phyloP scores from a whole-genome alignment of 257 asterid species.

The Lavandula angustifolia region DNA sequence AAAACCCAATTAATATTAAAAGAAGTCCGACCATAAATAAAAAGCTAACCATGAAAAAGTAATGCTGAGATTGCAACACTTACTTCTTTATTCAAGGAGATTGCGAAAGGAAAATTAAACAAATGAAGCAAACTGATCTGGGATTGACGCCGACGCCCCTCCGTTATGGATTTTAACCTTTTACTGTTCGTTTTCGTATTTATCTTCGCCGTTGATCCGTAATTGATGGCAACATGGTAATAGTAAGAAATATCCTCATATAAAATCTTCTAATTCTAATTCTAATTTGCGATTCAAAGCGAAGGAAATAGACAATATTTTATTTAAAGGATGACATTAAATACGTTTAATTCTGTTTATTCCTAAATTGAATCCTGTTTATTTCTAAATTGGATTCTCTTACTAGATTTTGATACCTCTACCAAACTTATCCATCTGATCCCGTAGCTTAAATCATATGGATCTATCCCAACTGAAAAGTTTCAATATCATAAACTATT shows the following conservation, averaged over 20 bases:
- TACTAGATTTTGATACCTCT: too few relatives aligned
- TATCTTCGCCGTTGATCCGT: constrained; percentile 11
- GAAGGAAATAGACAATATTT: constrained; percentile 6
- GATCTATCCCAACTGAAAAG: too few relatives aligned
- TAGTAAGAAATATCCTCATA: constrained; percentile 7
- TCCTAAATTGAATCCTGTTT: not conserved
- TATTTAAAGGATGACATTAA: not conserved
- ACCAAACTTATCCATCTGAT: too few relatives aligned
- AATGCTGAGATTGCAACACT: constrained; percentile 23
- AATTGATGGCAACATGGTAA: constrained; percentile 17
- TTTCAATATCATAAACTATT: too few relatives aligned
- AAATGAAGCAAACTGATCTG: too few relatives aligned
- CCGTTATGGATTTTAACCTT: constrained; percentile 17
- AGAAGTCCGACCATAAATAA: not conserved
- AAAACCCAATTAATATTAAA: constrained; percentile 22
- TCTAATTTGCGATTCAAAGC: not conserved
- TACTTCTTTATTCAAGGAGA: not conserved
- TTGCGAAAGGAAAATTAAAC: too few relatives aligned
- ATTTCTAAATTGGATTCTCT: not conserved
- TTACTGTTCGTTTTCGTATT: not conserved
- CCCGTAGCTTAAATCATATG: too few relatives aligned
- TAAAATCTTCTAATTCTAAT: too few relatives aligned
- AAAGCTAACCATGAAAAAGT: constrained; percentile 15
- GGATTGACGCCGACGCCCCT: constrained; percentile 5
- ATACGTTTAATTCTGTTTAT: not conserved